Evolutionary conservation across 2,329 filamentous ascomycete species (phyloP).

Genomic region (Xylaria sp.): DNA sequence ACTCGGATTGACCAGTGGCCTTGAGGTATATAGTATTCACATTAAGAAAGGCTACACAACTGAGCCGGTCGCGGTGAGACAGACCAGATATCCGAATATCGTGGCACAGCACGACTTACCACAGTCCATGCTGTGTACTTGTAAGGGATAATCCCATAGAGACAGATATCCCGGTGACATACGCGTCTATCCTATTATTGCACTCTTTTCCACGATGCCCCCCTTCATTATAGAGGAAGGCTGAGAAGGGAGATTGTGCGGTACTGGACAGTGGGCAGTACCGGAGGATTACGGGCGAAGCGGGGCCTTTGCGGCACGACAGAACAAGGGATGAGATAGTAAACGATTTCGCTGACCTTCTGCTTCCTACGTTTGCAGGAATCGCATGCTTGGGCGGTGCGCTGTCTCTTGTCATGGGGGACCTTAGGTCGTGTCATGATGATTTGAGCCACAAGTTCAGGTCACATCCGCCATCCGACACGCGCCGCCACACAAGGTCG

Average conservation of each 20-base stretch:
- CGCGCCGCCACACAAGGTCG: conserved; percentile 33
- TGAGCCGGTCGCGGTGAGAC: conserved; percentile 26
- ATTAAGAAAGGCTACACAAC: conserved; percentile 26
- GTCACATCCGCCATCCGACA: conserved; percentile 41
- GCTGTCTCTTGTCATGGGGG: conserved; percentile 61
- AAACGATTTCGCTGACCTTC: conserved; percentile 53
- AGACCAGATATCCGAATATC: conserved; percentile 15
- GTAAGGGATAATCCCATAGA: conserved; percentile 6
- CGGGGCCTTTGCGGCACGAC: conserved; percentile 10
- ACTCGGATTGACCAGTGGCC: conserved; percentile 14
- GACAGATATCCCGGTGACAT: conserved; percentile 4
- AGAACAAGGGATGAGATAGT: conserved; percentile 1
- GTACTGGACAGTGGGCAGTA: conserved; percentile 9
- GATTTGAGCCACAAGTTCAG: conserved; percentile 32
- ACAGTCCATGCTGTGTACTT: conserved; percentile 14
- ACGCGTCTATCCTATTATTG: conserved; percentile 8
- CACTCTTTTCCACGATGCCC: not conserved
- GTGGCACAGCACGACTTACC: conserved; percentile 9
- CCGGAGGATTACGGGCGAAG: conserved; percentile 15
- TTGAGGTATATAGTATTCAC: conserved; percentile 11
- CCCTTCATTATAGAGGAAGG: conserved; percentile 2
- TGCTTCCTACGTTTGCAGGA: conserved; percentile 69
- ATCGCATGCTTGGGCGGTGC: conserved; percentile 66
- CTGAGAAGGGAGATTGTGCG: not conserved
- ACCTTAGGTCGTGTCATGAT: conserved; percentile 57